Base-by-base conservation (phyloP, 2,329 filamentous ascomycete genomes). In the Nemania abortiva region DNA sequence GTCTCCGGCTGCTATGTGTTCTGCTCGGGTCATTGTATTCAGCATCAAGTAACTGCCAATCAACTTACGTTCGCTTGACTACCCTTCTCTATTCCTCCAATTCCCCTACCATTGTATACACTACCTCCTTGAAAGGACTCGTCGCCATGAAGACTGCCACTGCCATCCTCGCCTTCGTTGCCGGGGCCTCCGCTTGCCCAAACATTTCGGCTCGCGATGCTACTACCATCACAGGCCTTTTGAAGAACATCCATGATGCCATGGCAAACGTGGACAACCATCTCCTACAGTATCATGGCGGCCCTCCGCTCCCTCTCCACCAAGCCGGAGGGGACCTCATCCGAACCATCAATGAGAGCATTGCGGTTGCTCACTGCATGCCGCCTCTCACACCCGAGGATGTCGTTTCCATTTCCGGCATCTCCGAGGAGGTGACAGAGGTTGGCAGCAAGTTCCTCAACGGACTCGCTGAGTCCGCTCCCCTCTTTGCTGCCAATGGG, bases 371-470 rank as follows among this genome's bases (percentile, higher is more conserved):
- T n/a, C 3, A 62, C 3, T 20, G 45, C 2, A 60, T 69, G 49
- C 37, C 47, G 3, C 56, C 65, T 53, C 71, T 77, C 53, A 66
- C 70, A 1, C 15, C n/a, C 11, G 63, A 71, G 9, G 74, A 75
- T 20, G 58, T 67, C n/a, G n/a, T 66, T 15, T 49, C 54, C 34
- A 66, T 76, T 27, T 50, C 24, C 11, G 34, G 22, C 13, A 20
- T 65, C 45, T 60, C 68, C 6, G 2, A 52, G 1, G 6, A 68
- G 15, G 18, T 69, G n/a, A 58, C 65, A 7, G 2, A 6, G 0
- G 24, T 68, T 5, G 73, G 72, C 6, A 37, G 45, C 45, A 58
- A 63, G 31, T 71, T 67, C 49, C 47, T 73, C 1, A 15, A 42
- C 1, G 65, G 73, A 34, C 31, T 74, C 18, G 54, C 20, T 20